Percentiles rank a stretch among this genome's conserved stretches.
These are phyloP conservation scores for Erysimum cheiranthoides DNA, from an alignment of 345 rosid species.

Conservation along the genomic window DNA sequence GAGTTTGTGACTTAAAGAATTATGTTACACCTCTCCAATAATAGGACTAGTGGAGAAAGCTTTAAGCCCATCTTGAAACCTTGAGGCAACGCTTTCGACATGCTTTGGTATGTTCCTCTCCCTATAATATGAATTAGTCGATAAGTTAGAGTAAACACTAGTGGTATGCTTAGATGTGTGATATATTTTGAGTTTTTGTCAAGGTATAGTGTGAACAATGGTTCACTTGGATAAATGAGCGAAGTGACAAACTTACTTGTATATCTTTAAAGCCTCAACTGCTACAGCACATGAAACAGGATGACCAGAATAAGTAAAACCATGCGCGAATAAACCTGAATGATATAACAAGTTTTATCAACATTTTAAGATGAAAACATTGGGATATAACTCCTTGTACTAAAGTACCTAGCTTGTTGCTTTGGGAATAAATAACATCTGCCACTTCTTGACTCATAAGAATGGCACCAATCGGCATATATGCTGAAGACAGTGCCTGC, in stretches of 20 bases:
- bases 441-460: slow-evolving; percentile 83
- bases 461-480: slow-evolving; percentile 95
- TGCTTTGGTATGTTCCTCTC: slow-evolving; percentile 76
- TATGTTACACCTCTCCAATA: slow-evolving; percentile 74
- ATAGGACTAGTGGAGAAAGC: slow-evolving; percentile 78
- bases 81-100: slow-evolving; percentile 65
- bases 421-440: slow-evolving; percentile 88
- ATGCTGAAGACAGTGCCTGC: slow-evolving; percentile 93
- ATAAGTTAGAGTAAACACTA: background rate
- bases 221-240: background rate
- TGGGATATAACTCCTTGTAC: background rate
- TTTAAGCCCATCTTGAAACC: slow-evolving; percentile 89
- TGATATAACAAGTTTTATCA: background rate
- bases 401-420: slow-evolving; percentile 86
- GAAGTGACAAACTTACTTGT: slow-evolving; percentile 55
- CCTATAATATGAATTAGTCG: slow-evolving; percentile 48
- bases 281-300: slow-evolving; percentile 96
- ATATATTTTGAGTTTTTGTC: background rate
- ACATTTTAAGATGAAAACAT: slow-evolving; percentile 8
- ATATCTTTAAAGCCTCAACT: slow-evolving; percentile 73
- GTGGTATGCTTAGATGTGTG: too few species aligned
- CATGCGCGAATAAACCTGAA: slow-evolving; percentile 86
- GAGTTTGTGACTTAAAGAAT: too few species aligned
- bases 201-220: too few species aligned
- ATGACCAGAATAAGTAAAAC: slow-evolving; percentile 97